A percentile compares a stretch with the other conserved stretches of the same genome.
Evolutionary conservation across 139 green algal species (phyloP).

Genomic region (Parachlorella kessleri): DNA sequence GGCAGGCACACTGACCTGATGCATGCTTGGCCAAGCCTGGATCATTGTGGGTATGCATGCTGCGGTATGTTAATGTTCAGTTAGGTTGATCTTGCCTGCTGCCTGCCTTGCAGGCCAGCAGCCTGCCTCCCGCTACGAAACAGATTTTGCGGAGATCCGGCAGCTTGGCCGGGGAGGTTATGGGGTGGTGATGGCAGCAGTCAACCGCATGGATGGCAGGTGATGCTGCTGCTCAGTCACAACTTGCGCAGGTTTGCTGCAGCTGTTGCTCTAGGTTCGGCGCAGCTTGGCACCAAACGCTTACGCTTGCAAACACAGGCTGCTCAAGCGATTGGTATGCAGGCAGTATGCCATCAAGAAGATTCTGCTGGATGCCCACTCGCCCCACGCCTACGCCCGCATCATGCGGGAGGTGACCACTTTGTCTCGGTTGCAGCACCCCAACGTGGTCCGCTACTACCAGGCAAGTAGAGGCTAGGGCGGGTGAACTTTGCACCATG

Average conservation of each 20-base stretch:
- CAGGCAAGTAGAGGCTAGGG: constrained; percentile 64
- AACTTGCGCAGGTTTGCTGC: background rate
- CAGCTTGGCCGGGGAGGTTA: constrained; percentile 85
- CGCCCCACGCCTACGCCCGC: constrained; percentile 44
- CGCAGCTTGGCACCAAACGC: constrained; percentile 5
- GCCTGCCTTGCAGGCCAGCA: no score
- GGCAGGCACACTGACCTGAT: no score
- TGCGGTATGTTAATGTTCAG: no score
- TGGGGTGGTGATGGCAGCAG: constrained; percentile 83
- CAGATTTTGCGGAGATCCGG: constrained; percentile 77
- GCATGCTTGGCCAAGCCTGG: no score
- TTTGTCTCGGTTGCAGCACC: constrained; percentile 88
- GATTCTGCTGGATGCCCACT: constrained; percentile 66
- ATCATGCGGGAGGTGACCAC: constrained; percentile 92
- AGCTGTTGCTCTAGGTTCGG: background rate
- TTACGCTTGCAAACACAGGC: no score
- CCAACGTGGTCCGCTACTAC: constrained; percentile 92
- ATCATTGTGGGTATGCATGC: no score
- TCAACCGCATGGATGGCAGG: constrained; percentile 70
- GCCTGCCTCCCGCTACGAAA: constrained; percentile 49
- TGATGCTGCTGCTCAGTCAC: no score
- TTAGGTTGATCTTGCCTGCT: no score
- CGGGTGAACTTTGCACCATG: no score
- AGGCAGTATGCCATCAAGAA: constrained; percentile 94
- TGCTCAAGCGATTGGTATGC: no score